These are phyloP conservation scores for Musa itinerans DNA, from an alignment of 176 grass and related monocot genomes.

Conservation along the genomic window DNA sequence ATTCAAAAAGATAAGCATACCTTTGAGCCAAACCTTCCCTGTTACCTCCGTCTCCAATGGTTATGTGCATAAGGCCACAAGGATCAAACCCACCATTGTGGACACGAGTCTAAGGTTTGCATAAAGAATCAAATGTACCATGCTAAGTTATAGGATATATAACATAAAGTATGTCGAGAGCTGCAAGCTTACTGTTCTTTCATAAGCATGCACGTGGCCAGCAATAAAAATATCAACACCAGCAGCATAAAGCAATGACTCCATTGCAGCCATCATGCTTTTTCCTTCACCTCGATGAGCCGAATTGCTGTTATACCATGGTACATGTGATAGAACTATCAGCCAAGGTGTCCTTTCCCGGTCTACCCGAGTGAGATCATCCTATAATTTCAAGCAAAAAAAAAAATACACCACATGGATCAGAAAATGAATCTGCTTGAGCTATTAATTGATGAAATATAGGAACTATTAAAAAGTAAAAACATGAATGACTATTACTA, in stretches of 20 bases:
- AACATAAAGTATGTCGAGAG: neutral
- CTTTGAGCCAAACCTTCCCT: slow-evolving; percentile 76
- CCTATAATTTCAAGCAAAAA: slow-evolving; percentile 30
- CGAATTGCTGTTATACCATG: slow-evolving; percentile 97
- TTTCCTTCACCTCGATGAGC: slow-evolving; percentile 82
- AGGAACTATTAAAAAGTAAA: neutral
- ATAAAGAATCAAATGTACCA: neutral
- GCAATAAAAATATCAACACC: slow-evolving; percentile 73
- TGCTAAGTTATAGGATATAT: neutral
- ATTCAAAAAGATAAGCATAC: slow-evolving; percentile 23
- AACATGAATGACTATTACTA: neutral
- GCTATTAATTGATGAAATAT: neutral
- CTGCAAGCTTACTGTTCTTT: slow-evolving; percentile 58
- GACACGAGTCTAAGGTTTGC: slow-evolving; percentile 39
- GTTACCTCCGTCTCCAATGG: slow-evolving; percentile 93
- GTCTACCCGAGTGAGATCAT: slow-evolving; percentile 68
- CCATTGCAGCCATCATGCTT: slow-evolving; percentile 68
- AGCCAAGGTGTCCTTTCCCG: slow-evolving; percentile 75
- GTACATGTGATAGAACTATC: slow-evolving; percentile 57
- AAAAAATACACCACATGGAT: neutral
- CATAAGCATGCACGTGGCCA: slow-evolving; percentile 94
- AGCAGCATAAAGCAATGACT: slow-evolving; percentile 62
- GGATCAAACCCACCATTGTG: slow-evolving; percentile 48
- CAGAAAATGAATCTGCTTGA: neutral
- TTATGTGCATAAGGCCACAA: slow-evolving; percentile 82